Evolutionary conservation across 176 grass and related monocot genomes (phyloP).

Genomic region (Triticum dicoccoides): DNA sequence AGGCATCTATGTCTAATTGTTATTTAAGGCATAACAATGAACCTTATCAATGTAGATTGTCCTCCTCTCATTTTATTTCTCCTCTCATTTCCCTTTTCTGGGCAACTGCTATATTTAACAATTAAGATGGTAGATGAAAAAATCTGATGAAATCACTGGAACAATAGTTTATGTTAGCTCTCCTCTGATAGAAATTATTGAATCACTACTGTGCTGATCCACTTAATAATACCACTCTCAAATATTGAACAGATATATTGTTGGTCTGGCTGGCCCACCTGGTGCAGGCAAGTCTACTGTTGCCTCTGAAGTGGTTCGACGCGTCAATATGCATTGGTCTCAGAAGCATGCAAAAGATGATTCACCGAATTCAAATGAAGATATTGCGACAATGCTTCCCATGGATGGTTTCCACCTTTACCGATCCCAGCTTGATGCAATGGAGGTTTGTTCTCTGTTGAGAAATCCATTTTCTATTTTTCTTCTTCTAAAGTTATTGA

Average conservation of each 20-base stretch:
- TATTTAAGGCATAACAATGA: not conserved
- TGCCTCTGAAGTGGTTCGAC: slow-evolving; percentile 71
- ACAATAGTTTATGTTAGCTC: not conserved
- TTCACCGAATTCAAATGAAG: slow-evolving; percentile 26
- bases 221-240: slow-evolving; percentile 1
- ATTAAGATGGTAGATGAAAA: not conserved
- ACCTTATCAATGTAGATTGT: not conserved
- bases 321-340: slow-evolving; percentile 66
- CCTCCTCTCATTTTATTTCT: not conserved
- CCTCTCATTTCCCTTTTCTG: not conserved
- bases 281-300: slow-evolving; percentile 92
- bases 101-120: slow-evolving; percentile 6
- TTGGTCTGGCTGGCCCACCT: slow-evolving; percentile 89
- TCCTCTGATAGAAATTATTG: not conserved
- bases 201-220: not conserved
- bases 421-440: slow-evolving; percentile 81
- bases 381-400: slow-evolving; percentile 74
- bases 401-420: slow-evolving; percentile 99
- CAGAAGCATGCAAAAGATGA: slow-evolving; percentile 30
- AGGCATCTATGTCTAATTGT: not conserved
- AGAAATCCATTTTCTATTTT: not conserved
- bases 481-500: slow-evolving; percentile 21
- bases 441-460: slow-evolving; percentile 59
- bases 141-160: not conserved
- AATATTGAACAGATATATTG: slow-evolving; percentile 61